A percentile compares a stretch with the other conserved stretches of the same genome.
Conservation (phyloP, 257 asterid genomes). For the Solanum raphanifolium region DNA sequence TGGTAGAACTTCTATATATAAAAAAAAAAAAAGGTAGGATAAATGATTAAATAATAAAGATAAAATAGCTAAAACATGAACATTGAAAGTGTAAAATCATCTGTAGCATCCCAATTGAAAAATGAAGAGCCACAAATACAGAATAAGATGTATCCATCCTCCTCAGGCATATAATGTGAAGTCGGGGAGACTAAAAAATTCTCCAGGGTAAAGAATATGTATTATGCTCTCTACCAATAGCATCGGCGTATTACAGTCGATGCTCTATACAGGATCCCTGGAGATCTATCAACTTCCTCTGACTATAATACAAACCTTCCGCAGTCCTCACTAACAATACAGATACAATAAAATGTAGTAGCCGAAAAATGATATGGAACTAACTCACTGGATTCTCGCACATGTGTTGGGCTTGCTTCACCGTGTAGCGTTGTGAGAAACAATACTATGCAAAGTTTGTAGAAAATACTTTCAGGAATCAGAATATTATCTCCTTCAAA, state of each 20-base stretch:
- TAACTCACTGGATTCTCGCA: not conserved
- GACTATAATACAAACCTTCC: constrained; percentile 13
- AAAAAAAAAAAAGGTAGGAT: too few species aligned
- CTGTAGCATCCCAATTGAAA: not conserved
- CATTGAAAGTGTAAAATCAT: not conserved
- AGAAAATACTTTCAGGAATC: constrained; percentile 2
- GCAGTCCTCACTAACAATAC: not conserved
- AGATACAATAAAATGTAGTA: not conserved
- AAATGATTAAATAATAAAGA: too few species aligned
- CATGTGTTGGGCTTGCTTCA: not conserved
- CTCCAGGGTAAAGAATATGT: not conserved
- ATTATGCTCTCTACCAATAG: not conserved
- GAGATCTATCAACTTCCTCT: constrained; percentile 9
- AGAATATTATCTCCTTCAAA: constrained; percentile 67
- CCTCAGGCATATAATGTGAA: not conserved
- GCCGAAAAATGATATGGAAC: not conserved
- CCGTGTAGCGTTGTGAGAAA: not conserved
- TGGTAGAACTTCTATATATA: too few species aligned
- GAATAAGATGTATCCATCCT: not conserved
- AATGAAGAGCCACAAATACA: not conserved
- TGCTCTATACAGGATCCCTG: constrained; percentile 43
- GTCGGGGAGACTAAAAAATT: not conserved
- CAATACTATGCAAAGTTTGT: not conserved
- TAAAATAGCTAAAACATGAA: not conserved
- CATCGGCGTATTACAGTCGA: not conserved